Evolutionary conservation across 352 stramenopile genomes (phyloP), one percentile per base, ranked within the genome.

Genomic region (Pythium phragmiticola): DNA sequence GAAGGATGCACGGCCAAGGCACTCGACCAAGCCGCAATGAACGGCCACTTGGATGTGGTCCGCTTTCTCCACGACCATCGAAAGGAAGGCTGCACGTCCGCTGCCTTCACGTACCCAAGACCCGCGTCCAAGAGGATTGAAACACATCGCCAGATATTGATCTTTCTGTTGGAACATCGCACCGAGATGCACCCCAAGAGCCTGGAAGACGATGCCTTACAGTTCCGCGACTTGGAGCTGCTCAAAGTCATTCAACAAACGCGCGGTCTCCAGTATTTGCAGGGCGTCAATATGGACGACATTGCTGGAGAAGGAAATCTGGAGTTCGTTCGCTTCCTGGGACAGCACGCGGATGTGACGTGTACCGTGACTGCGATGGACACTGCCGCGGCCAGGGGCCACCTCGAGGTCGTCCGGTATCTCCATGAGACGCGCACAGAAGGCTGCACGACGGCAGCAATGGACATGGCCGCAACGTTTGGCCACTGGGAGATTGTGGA

Each of bases 1-100:
- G 47, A 53, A 53, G 47, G 47, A 34, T 53, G 47, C 26, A 37
- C 47, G 12, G 19, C 47, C 21, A 28, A 37, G 9, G 47, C 47
- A 2, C 36, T 37, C 23, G 26, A 34, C 23, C 21, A n/a, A 2
- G 47, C 47, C 2, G 47, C 47, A 11, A 7, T 12, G 26, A 34
- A 34, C 36, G 47, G 47, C 23, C 23, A 36, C 19, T 19, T 53
- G 23, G 13, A 37, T 21, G 26, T 53, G 0, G 47, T 53, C 7
- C 21, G 8, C 3, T 53, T 37, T 37, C 47, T 53, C 12, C 47
- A 53, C 14, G 26, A 34, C 3, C 9, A 39, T 4, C 47, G 21
- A 3, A 28, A 4, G 7, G 47, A 53, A 53, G 47, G 47, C 26
- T 53, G 47, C 13, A 53, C 47, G 26, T 33, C 47, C n/a, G 47